Evolutionary conservation across 192 early-diverging fungal species (phyloP), one percentile per base, ranked within the genome.

Genomic region (Podila horticola): DNA sequence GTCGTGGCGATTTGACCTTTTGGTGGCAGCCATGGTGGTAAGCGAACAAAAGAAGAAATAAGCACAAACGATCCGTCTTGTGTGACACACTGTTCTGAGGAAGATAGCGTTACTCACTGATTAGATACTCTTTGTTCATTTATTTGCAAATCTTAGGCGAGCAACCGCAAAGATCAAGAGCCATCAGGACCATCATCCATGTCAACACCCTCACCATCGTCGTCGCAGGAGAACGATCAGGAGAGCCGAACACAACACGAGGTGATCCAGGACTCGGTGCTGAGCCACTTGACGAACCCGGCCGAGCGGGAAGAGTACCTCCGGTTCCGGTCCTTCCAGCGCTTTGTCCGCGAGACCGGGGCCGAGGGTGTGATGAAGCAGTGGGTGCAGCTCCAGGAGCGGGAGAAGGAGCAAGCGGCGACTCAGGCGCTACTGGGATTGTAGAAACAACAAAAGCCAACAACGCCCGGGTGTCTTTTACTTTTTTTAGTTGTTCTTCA

Each of bases 271-370:
- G 58, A 72, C 50, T 19, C 66, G 2, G 71, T 81, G 0, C 31
- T 81, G 31, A 68, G 62, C 33, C 66, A 67, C 5, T 17, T 81
- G 41, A 69, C 62, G 4, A 55, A 72, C 29, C 62, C 62, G 22
- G 59, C 34, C 34, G 71, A 81, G 26, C 71, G 77, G 3, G 66
- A 73, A 30, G 77, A 81, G 17, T 81, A 81, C 49, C 59, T 69
- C 17, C 70, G 66, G 12, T 81, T 81, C 48, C 66, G 67, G 28
- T 61, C 71, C 11, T 73, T 81, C 55, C 77, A 81, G 34, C 66
- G 62, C 0, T 64, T 64, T 24, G 29, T 81, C 5, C 51, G 52
- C 5, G 77, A 69, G 12, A 28, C 67, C 15, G 71, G 71, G 17
- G 41, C 33, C 6, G 71, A 81, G 26, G 77, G 52, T 2, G 52